Evolutionary conservation across 305 asterid species (phyloP).

Genomic region (Fraxinus paxiana): DNA sequence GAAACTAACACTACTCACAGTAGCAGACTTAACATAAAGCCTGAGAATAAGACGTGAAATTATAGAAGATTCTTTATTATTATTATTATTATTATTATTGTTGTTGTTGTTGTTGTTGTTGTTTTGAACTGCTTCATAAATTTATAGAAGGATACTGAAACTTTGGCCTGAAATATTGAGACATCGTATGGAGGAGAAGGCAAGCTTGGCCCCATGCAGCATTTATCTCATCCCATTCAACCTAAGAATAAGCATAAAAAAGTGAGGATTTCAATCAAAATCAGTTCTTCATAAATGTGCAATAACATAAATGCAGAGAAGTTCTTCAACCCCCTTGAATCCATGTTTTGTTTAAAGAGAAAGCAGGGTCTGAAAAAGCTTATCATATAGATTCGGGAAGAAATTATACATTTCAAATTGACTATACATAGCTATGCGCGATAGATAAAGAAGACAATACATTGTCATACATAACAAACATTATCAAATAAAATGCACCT

Average conservation of each 20-base stretch:
- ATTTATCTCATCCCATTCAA: constrained; percentile 99
- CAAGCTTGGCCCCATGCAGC: constrained; percentile 99
- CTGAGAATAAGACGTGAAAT: not conserved
- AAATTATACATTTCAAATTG: not conserved
- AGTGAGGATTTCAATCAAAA: not conserved
- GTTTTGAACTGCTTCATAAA: too few species aligned
- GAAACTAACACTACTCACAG: not conserved
- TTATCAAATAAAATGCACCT: constrained; percentile 1
- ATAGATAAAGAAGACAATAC: not conserved
- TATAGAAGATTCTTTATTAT: too few species aligned
- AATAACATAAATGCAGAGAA: constrained; percentile 16
- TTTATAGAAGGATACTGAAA: constrained; percentile 63
- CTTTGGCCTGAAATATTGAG: constrained; percentile 88
- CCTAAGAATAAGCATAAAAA: constrained; percentile 41
- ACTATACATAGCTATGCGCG: not conserved
- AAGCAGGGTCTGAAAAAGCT: not conserved
- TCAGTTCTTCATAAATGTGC: constrained; percentile 11
- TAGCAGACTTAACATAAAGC: not conserved
- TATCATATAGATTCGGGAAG: not conserved
- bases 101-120: too few species aligned
- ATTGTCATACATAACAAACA: too few species aligned
- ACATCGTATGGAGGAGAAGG: constrained; percentile 97
- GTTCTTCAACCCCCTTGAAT: constrained; percentile 10
- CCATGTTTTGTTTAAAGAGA: not conserved
- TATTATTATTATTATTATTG: too few species aligned